Base-by-base conservation (phyloP, 2,329 filamentous ascomycete species). In the Escovopsis weberi region DNA sequence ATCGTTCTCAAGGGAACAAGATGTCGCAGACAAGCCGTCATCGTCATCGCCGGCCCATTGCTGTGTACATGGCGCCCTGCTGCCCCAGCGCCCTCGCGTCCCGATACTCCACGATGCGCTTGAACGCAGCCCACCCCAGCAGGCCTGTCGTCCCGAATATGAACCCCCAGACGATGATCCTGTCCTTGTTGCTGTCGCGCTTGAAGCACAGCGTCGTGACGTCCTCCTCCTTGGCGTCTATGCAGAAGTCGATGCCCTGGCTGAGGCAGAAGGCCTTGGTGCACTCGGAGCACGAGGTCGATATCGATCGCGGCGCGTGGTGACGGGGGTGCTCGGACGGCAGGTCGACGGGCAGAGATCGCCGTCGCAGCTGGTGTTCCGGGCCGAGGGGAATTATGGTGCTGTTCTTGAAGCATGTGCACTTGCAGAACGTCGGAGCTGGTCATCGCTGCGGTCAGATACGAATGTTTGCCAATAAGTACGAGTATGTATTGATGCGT, bases 391-490 rank as follows among this genome's bases (percentile, higher is more conserved):
- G 67, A 54, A 81, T 78, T 53, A 81, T 78, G 50, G 75, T 80
- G 66, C 73, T 78, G 64, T 81, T 80, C 51, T 74, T 75, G 64
- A 78, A 78, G 63, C 77, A 81, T 51, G 75, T 80, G 63, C 77
- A 81, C 68, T 81, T 81, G 67, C 77, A 81, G 57, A 80, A 81
- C 2, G 72, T 74, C 15, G 74, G 75, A 37, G 74, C 70, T 30
- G 71, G 75, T 80, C 53, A 12, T 33, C 10, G 43, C 6, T 32
- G 26, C 26, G 35, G 26, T 8, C 26, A 38, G 37, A 15, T 33
- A n/a, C 47, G 8, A 30, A 2, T 9, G 28, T 30, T 11, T 9
- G 8, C 8, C 28, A 3, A 3, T 11, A n/a, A 30, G 11, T 3
- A 30, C 6, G 4, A 30, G 6, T 9, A 30, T 30, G 28, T 8